Base-by-base conservation (phyloP, 805 yeast genomes). In the Pichia thaimueangensis region DNA sequence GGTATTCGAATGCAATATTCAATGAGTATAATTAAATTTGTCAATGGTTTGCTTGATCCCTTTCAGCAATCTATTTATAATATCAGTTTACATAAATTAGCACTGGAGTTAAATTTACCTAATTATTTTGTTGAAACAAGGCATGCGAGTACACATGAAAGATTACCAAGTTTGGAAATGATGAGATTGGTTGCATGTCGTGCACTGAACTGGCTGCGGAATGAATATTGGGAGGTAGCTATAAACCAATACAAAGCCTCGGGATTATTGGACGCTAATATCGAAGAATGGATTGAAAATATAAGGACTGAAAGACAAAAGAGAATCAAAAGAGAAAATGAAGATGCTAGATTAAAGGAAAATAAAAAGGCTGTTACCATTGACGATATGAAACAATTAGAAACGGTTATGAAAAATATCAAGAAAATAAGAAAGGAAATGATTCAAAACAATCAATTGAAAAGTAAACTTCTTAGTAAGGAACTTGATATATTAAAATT, bases 121-220 rank as follows among this genome's bases (percentile, higher is more conserved):
- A 69, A 80, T 25, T 74, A 74, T 54, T 87, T 93, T 60, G 98
- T 93, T 1, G 98, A 93, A 55, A 57, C 87, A 24, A 70, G 98
- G 43, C 97, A 93, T 60, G 74, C 77, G 53, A 89, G 94, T 5
- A 91, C 98, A 0, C 98, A 93, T 60, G 97, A 91, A 53, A 66
- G 69, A 15, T 61, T 93, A 21, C 96, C 97, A 1, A 70, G 82
- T 25, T 53, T 86, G 32, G 78, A 73, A 31, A 69, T 84, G 62
- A 66, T 89, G n/a, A 67, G 94, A 30, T 56, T 67, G n/a, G 74
- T 80, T 12, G 63, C 78, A 2, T 55, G 61, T 5, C 65, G 73
- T 37, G 95, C 95, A 0, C 59, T 91, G 37, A 65, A 62, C 6
- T 93, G 97, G 97, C 63, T 91, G 2, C 71, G 71, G 59, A 71